Evolutionary conservation across 352 stramenopile species (phyloP).

Genomic region (Globisporangium echinulatum): DNA sequence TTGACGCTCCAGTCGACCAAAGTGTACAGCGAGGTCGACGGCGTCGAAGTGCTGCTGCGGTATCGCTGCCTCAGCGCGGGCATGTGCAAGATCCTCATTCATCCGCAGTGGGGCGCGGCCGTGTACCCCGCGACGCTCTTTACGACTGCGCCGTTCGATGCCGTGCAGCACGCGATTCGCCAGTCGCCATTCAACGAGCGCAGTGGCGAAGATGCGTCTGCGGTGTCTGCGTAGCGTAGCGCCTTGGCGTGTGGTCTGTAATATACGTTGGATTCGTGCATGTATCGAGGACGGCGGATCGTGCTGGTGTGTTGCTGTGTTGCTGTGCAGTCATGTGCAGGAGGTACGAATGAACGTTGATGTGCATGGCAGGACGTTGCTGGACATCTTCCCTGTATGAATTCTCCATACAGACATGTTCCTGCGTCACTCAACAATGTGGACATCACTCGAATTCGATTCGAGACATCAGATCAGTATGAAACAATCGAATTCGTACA

Average conservation of each 20-base stretch:
- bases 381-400: too few species aligned
- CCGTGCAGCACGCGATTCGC: slow-evolving; percentile 61
- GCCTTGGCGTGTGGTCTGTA: slow-evolving; percentile 3
- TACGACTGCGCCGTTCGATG: slow-evolving; percentile 85
- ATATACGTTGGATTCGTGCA: slow-evolving; percentile 6
- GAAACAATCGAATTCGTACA: too few species aligned
- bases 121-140: slow-evolving; percentile 97
- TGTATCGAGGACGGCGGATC: too few species aligned
- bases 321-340: too few species aligned
- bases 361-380: too few species aligned
- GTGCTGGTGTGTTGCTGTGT: too few species aligned
- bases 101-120: slow-evolving; percentile 91
- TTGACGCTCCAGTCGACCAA: slow-evolving; percentile 89
- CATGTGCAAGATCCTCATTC: slow-evolving; percentile 95
- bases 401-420: too few species aligned
- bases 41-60: slow-evolving; percentile 84
- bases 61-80: slow-evolving; percentile 86
- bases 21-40: slow-evolving; percentile 96
- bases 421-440: too few species aligned
- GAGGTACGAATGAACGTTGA: too few species aligned
- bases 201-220: background rate
- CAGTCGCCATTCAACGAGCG: slow-evolving; percentile 21
- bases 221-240: background rate
- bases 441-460: too few species aligned
- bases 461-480: too few species aligned